Conservation (phyloP, 805 yeast species). For the Scheffersomyces lignosus region DNA sequence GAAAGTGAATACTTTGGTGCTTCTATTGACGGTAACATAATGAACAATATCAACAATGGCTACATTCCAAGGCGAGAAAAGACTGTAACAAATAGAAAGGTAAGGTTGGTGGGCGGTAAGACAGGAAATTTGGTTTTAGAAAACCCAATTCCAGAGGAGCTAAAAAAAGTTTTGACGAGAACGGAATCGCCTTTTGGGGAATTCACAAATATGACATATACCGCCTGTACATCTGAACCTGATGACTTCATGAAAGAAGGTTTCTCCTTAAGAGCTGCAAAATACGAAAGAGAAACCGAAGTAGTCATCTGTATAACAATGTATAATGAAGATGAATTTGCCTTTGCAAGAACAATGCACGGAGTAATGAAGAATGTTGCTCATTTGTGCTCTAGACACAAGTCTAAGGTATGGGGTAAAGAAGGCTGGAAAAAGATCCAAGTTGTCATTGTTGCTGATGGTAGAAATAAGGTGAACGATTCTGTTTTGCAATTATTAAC, state of each 20-base stretch:
- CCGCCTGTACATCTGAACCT: constrained; percentile 94
- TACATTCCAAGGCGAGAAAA: constrained; percentile 64
- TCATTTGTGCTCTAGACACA: constrained; percentile 76
- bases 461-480: constrained; percentile 83
- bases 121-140: constrained; percentile 86
- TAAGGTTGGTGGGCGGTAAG: constrained; percentile 58
- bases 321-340: constrained; percentile 93
- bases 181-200: constrained; percentile 80
- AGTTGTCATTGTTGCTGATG: constrained; percentile 89
- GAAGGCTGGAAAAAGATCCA: constrained; percentile 97
- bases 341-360: constrained; percentile 91
- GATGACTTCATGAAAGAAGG: constrained; percentile 80
- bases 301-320: constrained; percentile 89
- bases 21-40: constrained; percentile 48
- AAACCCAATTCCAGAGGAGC: constrained; percentile 90
- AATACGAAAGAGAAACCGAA: constrained; percentile 88
- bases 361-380: constrained; percentile 92
- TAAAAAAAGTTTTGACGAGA: constrained; percentile 79
- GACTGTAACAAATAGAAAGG: constrained; percentile 68
- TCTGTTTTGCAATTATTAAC: constrained; percentile 86
- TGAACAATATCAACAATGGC: constrained; percentile 42
- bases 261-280: constrained; percentile 82
- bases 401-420: constrained; percentile 90
- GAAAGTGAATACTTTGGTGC: constrained; percentile 44
- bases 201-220: constrained; percentile 92